Base-by-base conservation (phyloP, 345 rosid genomes). In the Salix purpurea region DNA sequence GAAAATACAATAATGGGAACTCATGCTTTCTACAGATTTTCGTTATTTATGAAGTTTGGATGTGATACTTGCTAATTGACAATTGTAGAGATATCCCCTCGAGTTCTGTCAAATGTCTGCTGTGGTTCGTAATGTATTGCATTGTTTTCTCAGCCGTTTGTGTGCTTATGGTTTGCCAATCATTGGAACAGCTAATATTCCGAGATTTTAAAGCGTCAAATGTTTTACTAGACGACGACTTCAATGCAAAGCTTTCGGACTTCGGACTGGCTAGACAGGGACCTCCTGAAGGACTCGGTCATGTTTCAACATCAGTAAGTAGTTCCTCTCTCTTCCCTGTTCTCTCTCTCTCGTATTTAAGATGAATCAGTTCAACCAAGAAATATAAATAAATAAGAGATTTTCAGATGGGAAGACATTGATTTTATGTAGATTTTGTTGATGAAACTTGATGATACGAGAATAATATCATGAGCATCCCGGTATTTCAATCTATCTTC, bases 261-360 rank as follows among this genome's bases (percentile, higher is more conserved):
- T 96, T 93, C 73, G 99, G 99, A 83, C 76, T 96, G 75, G 99
- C 98, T 58, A 88, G 98, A 78, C 91, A 86, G 86, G 99, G 99
- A 77, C 98, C 99, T 26, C 85, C 94, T 9, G 92, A 91, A 81
- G 97, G 98, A 72, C 87, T 83, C 40, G 91, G 94, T 61, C 97
- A 96, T 84, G 89, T 96, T 74, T 93, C 97, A 12, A 93, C 98
- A 75, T 65, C 92, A 67, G 99, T 93, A 84, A 90, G 96, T 83
- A 67, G n/a, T 32, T 70, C 36, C 16, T 39, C 67, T 70, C 64
- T 58, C 64, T 23, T 10, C 28, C 64, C 13, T 58, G 28, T 23
- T 44, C 32, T 26, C 18, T n/a, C 24, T 19, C 11, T 60, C 26
- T 39, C 2, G 28, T 11, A 11, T 42, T 58, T 23, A 58, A 23